These are phyloP conservation scores for Leccinum boreale DNA, from an alignment of 768 basidiomycete genomes.

Conservation along the genomic window DNA sequence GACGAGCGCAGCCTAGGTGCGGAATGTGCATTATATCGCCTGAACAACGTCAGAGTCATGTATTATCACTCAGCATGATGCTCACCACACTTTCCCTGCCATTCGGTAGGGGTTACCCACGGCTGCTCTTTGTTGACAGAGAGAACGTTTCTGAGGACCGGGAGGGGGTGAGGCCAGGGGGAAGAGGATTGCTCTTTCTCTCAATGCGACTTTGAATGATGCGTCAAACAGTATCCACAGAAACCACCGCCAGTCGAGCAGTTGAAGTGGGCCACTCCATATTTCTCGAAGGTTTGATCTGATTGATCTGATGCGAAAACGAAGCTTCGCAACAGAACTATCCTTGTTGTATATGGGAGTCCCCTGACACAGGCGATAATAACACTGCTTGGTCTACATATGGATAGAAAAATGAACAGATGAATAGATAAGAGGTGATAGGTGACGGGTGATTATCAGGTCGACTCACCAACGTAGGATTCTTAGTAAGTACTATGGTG, in stretches of 20 bases:
- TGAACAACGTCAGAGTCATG: neutral
- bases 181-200: neutral
- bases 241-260: neutral
- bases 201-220: neutral
- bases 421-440: too few species aligned
- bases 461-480: too few species aligned
- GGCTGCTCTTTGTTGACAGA: neutral
- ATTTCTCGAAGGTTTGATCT: neutral
- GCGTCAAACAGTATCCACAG: neutral
- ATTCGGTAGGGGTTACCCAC: neutral
- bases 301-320: neutral
- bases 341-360: neutral
- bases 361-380: too few species aligned
- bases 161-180: neutral
- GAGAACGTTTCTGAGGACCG: neutral
- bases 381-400: too few species aligned
- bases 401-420: too few species aligned
- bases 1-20: neutral
- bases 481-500: too few species aligned
- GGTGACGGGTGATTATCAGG: too few species aligned
- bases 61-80: neutral
- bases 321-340: neutral
- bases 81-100: neutral
- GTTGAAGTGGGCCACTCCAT: neutral
- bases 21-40: constrained; percentile 4